These are phyloP conservation scores for Blakeslea trispora DNA, from an alignment of 371 early-diverging fungal species.

Conservation along the genomic window DNA sequence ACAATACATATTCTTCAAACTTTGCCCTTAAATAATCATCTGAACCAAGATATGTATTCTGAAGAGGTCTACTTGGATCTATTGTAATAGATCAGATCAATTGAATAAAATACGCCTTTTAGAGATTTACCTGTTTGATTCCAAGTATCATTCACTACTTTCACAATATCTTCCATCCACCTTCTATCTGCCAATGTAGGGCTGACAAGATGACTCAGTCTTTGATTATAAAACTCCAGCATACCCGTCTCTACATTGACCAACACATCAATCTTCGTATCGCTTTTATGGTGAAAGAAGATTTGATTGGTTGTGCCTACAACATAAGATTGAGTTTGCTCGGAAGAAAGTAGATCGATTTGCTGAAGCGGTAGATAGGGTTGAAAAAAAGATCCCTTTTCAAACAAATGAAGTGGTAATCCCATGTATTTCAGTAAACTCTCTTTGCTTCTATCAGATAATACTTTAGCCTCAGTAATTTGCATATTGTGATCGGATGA, in stretches of 20 bases:
- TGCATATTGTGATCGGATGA: slow-evolving; percentile 23
- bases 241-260: slow-evolving; percentile 80
- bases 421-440: slow-evolving; percentile 60
- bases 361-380: slow-evolving; percentile 87
- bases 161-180: slow-evolving; percentile 68
- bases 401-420: slow-evolving; percentile 74
- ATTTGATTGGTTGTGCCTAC: slow-evolving; percentile 83
- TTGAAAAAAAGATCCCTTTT: slow-evolving; percentile 78
- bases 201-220: slow-evolving; percentile 45
- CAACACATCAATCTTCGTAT: slow-evolving; percentile 72
- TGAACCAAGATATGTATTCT: slow-evolving; percentile 69
- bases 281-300: slow-evolving; percentile 72
- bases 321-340: slow-evolving; percentile 68
- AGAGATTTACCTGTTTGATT: slow-evolving; percentile 50
- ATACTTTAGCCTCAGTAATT: slow-evolving; percentile 36
- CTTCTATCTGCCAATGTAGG: slow-evolving; percentile 64
- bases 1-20: slow-evolving; percentile 76
- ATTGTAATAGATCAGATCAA: slow-evolving; percentile 13
- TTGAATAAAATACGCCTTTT: background rate
- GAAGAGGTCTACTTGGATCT: slow-evolving; percentile 56
- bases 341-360: slow-evolving; percentile 73
- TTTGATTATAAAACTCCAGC: slow-evolving; percentile 69
- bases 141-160: slow-evolving; percentile 54
- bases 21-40: slow-evolving; percentile 79
- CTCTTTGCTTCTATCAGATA: slow-evolving; percentile 43